Conservation (phyloP, 352 stramenopile species). For the Hyaloperonospora brassicae region DNA sequence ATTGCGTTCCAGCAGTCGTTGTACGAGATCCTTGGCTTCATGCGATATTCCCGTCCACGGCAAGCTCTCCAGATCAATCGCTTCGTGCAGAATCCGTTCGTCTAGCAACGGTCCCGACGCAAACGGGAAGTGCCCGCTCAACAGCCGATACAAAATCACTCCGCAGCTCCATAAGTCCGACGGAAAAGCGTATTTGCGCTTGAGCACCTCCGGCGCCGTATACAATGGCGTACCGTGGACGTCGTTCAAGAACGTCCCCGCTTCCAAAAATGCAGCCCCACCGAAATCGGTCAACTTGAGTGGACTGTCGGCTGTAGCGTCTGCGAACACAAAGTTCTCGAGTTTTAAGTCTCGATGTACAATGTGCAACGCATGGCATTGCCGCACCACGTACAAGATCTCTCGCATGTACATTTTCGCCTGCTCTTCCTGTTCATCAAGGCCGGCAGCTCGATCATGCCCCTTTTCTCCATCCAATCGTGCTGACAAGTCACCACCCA, state of each 20-base stretch:
- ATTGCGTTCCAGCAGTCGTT: constrained; percentile 43
- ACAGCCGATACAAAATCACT: constrained; percentile 63
- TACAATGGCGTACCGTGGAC: constrained; percentile 65
- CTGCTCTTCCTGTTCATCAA: constrained; percentile 26
- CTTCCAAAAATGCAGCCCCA: constrained; percentile 47
- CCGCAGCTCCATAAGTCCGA: constrained; percentile 77
- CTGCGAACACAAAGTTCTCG: constrained; percentile 75
- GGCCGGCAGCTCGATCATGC: constrained; percentile 8
- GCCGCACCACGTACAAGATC: constrained; percentile 72
- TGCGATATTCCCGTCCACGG: constrained; percentile 49
- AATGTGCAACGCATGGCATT: constrained; percentile 68
- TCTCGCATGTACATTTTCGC: constrained; percentile 65
- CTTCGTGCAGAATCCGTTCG: constrained; percentile 52
- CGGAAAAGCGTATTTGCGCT: constrained; percentile 52
- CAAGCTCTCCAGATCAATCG: constrained; percentile 39
- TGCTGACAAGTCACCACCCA: constrained; percentile 48
- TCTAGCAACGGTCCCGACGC: constrained; percentile 47
- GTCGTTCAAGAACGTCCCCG: constrained; percentile 33
- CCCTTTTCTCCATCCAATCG: constrained; percentile 25
- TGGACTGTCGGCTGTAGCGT: constrained; percentile 43
- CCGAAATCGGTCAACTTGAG: constrained; percentile 79
- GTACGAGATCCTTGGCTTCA: constrained; percentile 51
- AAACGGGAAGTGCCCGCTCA: constrained; percentile 60
- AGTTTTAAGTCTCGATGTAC: constrained; percentile 72
- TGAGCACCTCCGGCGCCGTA: constrained; percentile 62